A percentile compares a stretch with the other conserved stretches of the same genome.
phyloP scores from a whole-genome alignment of 192 early-diverging fungal genomes.

The Allomyces javanicus region DNA sequence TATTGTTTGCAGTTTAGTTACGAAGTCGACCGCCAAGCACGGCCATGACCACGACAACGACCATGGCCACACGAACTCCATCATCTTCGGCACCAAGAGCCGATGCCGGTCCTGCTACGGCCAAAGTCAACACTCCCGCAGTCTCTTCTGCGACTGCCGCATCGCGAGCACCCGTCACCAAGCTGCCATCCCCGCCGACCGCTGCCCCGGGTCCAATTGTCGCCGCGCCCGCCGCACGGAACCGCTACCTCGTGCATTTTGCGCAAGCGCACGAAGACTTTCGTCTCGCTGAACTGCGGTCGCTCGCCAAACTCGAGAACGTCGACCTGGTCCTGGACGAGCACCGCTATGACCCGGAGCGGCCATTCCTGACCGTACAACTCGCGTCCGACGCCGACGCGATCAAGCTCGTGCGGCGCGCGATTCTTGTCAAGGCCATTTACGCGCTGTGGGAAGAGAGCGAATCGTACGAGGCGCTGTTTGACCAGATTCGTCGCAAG shows the following conservation, averaged over 20 bases:
- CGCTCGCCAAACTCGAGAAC: constrained; percentile 56
- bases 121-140: too few species aligned
- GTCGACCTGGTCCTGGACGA: constrained; percentile 43
- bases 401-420: constrained; percentile 45
- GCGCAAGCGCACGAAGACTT: constrained; percentile 55
- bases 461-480: constrained; percentile 34
- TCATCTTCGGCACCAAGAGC: too few species aligned
- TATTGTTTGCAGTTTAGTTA: too few species aligned
- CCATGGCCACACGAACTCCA: too few species aligned
- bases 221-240: too few species aligned
- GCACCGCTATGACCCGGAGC: constrained; percentile 35
- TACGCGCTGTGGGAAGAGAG: constrained; percentile 58
- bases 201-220: too few species aligned
- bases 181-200: too few species aligned
- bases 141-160: too few species aligned
- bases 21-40: too few species aligned
- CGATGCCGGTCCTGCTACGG: too few species aligned
- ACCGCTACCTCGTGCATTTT: constrained; percentile 43
- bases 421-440: constrained; percentile 66
- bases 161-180: too few species aligned
- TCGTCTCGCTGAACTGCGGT: constrained; percentile 61
- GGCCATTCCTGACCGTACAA: constrained; percentile 63
- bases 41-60: too few species aligned
- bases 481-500: constrained; percentile 29
- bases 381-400: constrained; percentile 51